Conservation (phyloP, 257 asterid genomes). For the Scutellaria baicalensis region DNA sequence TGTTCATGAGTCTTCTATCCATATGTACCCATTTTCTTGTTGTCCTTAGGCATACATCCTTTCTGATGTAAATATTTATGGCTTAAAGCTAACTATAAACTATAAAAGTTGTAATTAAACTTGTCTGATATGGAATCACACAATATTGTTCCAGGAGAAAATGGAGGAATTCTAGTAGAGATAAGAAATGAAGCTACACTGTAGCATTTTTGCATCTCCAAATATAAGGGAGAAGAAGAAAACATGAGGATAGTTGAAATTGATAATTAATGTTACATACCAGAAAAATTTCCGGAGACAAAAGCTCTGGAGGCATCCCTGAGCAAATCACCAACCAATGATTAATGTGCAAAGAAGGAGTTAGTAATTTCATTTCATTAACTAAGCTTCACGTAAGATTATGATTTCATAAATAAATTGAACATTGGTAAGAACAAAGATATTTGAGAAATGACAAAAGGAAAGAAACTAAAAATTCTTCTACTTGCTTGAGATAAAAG, state of each 20-base stretch:
- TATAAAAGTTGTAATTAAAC: neutral
- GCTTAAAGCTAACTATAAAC: neutral
- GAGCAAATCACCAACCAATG: constrained; percentile 10
- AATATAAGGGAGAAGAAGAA: neutral
- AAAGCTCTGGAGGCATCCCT: constrained; percentile 99
- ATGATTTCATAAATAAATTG: neutral
- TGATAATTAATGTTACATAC: constrained; percentile 23
- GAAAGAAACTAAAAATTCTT: neutral
- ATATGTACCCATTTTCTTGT: neutral
- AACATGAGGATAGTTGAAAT: neutral
- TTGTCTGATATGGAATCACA: neutral
- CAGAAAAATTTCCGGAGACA: constrained; percentile 90
- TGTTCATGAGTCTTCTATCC: neutral
- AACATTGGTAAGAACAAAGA: neutral
- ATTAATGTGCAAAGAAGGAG: neutral
- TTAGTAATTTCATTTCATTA: constrained; percentile 1
- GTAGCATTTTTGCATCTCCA: neutral
- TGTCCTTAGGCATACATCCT: neutral
- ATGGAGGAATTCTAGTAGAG: neutral
- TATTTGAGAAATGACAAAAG: neutral
- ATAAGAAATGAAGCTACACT: neutral
- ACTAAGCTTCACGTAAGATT: neutral
- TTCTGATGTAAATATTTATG: neutral
- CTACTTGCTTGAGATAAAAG: neutral
- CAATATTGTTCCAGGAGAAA: neutral